phyloP scores from a whole-genome alignment of 116 monocot genomes.

The Thalassia testudinum region DNA sequence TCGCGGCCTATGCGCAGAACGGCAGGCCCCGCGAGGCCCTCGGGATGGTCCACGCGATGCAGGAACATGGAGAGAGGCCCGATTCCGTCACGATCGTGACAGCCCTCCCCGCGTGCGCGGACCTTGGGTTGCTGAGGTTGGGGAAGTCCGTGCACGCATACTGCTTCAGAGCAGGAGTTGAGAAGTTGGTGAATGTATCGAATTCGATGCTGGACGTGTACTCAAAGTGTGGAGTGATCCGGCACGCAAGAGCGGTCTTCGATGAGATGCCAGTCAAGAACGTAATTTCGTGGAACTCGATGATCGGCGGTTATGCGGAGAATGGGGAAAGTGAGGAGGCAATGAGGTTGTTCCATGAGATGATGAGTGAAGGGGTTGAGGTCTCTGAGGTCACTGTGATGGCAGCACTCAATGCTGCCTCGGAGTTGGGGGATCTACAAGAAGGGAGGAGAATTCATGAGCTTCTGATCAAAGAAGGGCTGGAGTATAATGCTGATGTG shows the following conservation, averaged over 20 bases:
- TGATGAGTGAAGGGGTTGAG: constrained; percentile 4
- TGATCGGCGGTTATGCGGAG: constrained; percentile 23
- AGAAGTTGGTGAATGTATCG: constrained; percentile 34
- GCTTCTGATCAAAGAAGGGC: constrained; percentile 23
- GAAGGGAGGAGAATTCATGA: constrained; percentile 41
- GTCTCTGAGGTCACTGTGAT: constrained; percentile 16
- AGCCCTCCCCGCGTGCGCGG: constrained; percentile 50
- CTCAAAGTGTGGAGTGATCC: constrained; percentile 11
- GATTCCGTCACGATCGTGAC: constrained; percentile 66
- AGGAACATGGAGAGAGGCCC: constrained; percentile 20
- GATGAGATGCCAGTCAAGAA: constrained; percentile 6
- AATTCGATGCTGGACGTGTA: constrained; percentile 51
- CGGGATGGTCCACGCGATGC: constrained; percentile 33
- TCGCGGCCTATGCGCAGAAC: constrained; percentile 65
- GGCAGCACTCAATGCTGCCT: constrained; percentile 51
- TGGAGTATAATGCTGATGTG: constrained; percentile 32
- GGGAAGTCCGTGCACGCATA: constrained; percentile 56
- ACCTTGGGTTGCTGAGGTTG: constrained; percentile 13
- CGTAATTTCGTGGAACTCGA: constrained; percentile 28
- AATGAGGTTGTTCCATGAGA: constrained; percentile 11
- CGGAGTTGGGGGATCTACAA: constrained; percentile 40
- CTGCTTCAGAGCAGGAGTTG: constrained; percentile 30
- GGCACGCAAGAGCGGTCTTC: constrained; percentile 16
- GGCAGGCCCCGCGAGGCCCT: constrained; percentile 26
- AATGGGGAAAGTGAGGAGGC: constrained; percentile 10